Evolutionary conservation across 306 rosid species (phyloP).

Genomic region (Medicago arabica): DNA sequence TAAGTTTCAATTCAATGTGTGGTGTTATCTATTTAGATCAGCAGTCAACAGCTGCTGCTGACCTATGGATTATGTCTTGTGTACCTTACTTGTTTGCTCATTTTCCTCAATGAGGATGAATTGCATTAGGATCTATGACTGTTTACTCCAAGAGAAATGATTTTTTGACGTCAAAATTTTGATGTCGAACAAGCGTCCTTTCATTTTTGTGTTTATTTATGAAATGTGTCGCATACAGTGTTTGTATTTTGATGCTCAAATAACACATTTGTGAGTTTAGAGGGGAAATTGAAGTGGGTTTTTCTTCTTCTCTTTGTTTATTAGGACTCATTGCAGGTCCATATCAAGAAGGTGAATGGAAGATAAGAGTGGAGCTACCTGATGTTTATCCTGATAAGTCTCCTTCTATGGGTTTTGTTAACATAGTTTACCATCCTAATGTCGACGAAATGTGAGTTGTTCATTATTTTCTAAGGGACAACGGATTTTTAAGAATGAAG

Average conservation of each 20-base stretch:
- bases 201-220: no score
- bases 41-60: no score
- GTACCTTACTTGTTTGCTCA: constrained; percentile 36
- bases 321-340: constrained; percentile 60
- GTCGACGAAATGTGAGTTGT: constrained; percentile 85
- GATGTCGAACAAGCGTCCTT: not conserved
- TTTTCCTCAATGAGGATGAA: no score
- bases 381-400: constrained; percentile 90
- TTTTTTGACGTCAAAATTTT: not conserved
- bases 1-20: no score
- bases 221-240: no score
- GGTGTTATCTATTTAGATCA: not conserved
- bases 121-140: constrained; percentile 38
- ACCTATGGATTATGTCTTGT: constrained; percentile 19
- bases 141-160: no score
- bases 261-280: not conserved
- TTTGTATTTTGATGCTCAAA: no score
- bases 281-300: constrained; percentile 1
- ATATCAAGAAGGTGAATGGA: constrained; percentile 82
- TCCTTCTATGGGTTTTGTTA: constrained; percentile 80
- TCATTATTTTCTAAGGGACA: constrained; percentile 20
- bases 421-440: constrained; percentile 42
- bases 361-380: constrained; percentile 75
- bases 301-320: not conserved
- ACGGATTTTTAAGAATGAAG: not conserved